Conservation (phyloP, 306 rosid species). For the Cicer yamashitae region DNA sequence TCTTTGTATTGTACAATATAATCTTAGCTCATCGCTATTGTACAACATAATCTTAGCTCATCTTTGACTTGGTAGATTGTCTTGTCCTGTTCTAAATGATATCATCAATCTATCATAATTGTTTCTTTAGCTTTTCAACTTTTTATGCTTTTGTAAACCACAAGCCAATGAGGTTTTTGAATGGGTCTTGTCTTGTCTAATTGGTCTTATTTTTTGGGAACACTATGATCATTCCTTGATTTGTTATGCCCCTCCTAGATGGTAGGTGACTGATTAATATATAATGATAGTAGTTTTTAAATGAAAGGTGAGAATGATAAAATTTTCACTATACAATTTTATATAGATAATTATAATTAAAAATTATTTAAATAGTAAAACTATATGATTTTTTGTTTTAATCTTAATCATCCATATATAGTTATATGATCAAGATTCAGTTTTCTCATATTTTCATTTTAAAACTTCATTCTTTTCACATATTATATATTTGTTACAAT, state of each 20-base stretch:
- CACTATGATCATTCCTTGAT: conserved; percentile 64
- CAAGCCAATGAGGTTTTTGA: conserved; percentile 58
- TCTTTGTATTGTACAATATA: conserved; percentile 5
- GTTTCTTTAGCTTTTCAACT: conserved; percentile 35
- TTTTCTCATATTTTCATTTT: too few species aligned
- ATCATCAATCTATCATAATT: conserved; percentile 19
- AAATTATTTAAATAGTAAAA: too few species aligned
- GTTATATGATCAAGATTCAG: too few species aligned
- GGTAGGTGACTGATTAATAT: neutral
- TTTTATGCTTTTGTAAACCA: conserved; percentile 45
- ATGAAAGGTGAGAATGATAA: too few species aligned
- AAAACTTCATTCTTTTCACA: too few species aligned
- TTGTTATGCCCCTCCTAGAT: conserved; percentile 47
- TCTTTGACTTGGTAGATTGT: conserved; percentile 61
- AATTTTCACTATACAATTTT: too few species aligned
- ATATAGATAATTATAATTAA: too few species aligned
- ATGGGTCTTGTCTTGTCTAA: conserved; percentile 52
- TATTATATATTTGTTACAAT: too few species aligned
- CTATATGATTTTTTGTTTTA: too few species aligned
- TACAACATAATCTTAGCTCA: conserved; percentile 45
- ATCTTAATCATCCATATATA: too few species aligned
- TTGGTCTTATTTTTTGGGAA: conserved; percentile 59
- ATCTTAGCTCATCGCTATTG: conserved; percentile 42
- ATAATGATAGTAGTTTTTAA: too few species aligned
- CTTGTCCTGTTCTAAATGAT: conserved; percentile 48